phyloP scores from a whole-genome alignment of 2,329 filamentous ascomycete species.

The Aspergillus aculeatus region DNA sequence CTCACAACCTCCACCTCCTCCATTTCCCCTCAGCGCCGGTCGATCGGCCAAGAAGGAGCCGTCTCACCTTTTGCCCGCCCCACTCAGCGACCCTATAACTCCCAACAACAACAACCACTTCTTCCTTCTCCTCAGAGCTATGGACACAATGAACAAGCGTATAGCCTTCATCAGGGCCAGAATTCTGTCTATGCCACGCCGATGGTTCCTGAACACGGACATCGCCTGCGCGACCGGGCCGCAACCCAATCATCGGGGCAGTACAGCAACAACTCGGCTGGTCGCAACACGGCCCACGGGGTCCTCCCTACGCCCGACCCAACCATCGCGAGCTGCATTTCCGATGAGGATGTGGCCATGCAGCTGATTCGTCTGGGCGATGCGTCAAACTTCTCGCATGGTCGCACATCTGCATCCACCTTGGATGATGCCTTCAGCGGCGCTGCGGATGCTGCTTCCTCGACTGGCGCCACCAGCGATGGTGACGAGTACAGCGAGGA shows the following conservation, averaged over 20 bases:
- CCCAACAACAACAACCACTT: constrained; percentile 71
- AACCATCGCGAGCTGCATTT: constrained; percentile 95
- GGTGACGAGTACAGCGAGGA: constrained; percentile 65
- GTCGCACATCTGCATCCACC: constrained; percentile 88
- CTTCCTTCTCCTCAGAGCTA: constrained; percentile 84
- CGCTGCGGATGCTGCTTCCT: constrained; percentile 78
- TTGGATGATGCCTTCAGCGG: constrained; percentile 92
- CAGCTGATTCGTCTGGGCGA: constrained; percentile 96
- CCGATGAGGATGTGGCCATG: constrained; percentile 95
- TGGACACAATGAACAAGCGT: constrained; percentile 49
- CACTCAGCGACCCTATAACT: constrained; percentile 74
- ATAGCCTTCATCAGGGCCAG: constrained; percentile 34
- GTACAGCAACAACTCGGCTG: constrained; percentile 43
- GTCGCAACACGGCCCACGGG: constrained; percentile 47
- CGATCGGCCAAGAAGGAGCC: constrained; percentile 66
- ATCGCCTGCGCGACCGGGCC: constrained; percentile 65
- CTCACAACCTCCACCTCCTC: constrained; percentile 96
- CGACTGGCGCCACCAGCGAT: constrained; percentile 80
- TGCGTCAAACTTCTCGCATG: constrained; percentile 88
- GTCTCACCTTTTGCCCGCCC: constrained; percentile 70
- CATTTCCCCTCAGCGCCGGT: constrained; percentile 85
- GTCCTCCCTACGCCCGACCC: constrained; percentile 91
- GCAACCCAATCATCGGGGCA: constrained; percentile 50
- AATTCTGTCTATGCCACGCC: constrained; percentile 62
- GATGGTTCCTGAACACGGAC: constrained; percentile 53